Base-by-base conservation (phyloP, 1,284 basidiomycete genomes). In the Somion occarium region DNA sequence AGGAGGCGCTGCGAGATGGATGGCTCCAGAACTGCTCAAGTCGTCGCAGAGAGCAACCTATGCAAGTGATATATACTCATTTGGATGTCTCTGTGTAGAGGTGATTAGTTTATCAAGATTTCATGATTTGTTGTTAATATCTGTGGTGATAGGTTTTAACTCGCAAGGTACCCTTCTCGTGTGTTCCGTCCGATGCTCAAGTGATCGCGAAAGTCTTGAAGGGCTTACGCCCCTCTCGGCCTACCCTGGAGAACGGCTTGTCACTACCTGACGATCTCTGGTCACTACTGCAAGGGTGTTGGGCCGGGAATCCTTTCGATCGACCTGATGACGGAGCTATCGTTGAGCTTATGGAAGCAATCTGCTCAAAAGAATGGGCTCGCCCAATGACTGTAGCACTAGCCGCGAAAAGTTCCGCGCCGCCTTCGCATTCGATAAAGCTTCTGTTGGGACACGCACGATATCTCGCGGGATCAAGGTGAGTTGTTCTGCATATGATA, bases 21-120 rank as follows among this genome's bases (percentile, higher is more conserved):
- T 52, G 47, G 56, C 57, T 2, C 60, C 59, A 5, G 59, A 61
- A 38, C 42, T 57, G 19, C 30, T 55, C 15, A 13, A 30, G 3
- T 44, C 26, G 19, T 18, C 26, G 3, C 12, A 26, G 19, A 19
- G 52, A 3, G 44, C 52, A 18, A 55, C 54, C 9, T 27, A 26
- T 24, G 52, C 38, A n/a, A 44, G 39, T n/a, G 56, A 58, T 37
- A 24, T 53, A 2, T 58, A 56, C 26, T 46, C 52, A 20, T 50
- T 53, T 43, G 44, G 11, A 2, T 26, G 20, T n/a, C 13, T 46
- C 18, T 53, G 52, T 30, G 38, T 53, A 19, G 52, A 53, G 38
- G 52, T 53, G 19, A 7, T 38, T 52, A 44, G 5, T 18, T 9
- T 38, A 18, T 11, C 38, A 34, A 5, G 7, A 23, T 22, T 4